Evolutionary conservation across 1,284 basidiomycete species (phyloP), one percentile per base, ranked within the genome.

Genomic region (Ganoderma sinense): DNA sequence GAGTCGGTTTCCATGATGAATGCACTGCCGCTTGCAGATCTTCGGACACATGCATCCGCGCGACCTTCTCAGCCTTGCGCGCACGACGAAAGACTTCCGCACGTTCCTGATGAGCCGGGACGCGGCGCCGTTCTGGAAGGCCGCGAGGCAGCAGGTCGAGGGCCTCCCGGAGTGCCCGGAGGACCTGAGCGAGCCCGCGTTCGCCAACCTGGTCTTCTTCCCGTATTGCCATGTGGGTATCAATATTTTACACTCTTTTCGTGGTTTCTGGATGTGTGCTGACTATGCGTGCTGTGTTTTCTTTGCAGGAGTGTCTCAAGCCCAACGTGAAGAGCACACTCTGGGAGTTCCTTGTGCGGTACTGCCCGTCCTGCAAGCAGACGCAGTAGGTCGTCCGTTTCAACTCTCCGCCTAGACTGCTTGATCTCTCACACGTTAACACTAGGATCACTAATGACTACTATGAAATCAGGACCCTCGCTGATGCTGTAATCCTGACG

Each of bases 201-300:
- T 78, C 53, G 76, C 76, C 1, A 71, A 76, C 55, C 71, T 82
- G 18, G 67, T 72, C 7, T 81, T 82, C 60, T 73, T 64, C 48
- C 20, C 62, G 3, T 29, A 71, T 41, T 75, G 74, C 26, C 69
- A 73, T 56, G 72, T 73, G 45, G 40, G 71, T 68, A 5, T 23
- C 31, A 1, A 3, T 16, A 56, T 31, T 14, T 33, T 4, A 33
- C 13, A 29, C 14, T 18, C 11, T 56, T 2, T 8, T 11, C 29
- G 31, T 23, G 2, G 6, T 20, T 29, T n/a, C 20, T 10, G 3
- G 7, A 18, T 10, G 23, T 51, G 48, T 62, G 1, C 45, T 33
- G 13, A 63, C 31, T 14, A 10, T 1, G 29, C 31, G 29, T 20
- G 45, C 45, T 13, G 1, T 48, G n/a, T 23, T 39, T 23, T 60